Percentiles rank a stretch among this genome's conserved stretches.
These are phyloP conservation scores for Asterochloris sp. DNA, from an alignment of 139 green algal genomes.

Conservation along the genomic window DNA sequence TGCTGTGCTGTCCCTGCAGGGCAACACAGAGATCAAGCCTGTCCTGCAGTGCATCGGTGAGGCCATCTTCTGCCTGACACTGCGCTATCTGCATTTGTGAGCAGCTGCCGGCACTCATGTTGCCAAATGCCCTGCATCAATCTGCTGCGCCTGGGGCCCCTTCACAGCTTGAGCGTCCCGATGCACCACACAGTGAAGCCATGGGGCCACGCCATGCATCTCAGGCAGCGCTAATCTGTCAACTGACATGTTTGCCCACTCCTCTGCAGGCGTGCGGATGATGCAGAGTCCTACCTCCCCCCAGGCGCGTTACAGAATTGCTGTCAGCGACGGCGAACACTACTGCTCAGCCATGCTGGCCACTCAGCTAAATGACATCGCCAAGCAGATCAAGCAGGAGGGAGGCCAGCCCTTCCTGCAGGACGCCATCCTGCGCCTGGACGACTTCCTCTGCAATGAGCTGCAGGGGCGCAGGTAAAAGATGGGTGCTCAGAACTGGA, in stretches of 20 bases:
- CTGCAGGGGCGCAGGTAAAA: constrained; percentile 8
- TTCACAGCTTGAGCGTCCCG: neutral
- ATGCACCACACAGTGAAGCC: neutral
- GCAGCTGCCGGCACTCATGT: too few relatives aligned
- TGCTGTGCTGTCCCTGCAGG: neutral
- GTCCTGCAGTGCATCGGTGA: constrained; percentile 5
- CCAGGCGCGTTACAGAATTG: constrained; percentile 52
- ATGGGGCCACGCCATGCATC: neutral
- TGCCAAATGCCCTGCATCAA: too few relatives aligned
- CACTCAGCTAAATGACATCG: constrained; percentile 68
- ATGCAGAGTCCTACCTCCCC: too few relatives aligned
- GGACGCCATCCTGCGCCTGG: constrained; percentile 21
- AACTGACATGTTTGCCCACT: neutral
- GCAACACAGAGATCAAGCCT: constrained; percentile 10
- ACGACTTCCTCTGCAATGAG: constrained; percentile 13
- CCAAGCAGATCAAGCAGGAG: constrained; percentile 16
- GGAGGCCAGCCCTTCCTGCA: constrained; percentile 27
- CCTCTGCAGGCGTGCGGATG: neutral
- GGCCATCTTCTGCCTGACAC: neutral
- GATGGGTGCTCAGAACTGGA: too few relatives aligned
- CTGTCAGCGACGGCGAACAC: constrained; percentile 59
- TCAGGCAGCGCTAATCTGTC: neutral
- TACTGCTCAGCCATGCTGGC: constrained; percentile 69
- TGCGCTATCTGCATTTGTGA: too few relatives aligned
- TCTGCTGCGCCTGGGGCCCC: neutral